phyloP scores from a whole-genome alignment of 768 basidiomycete species.

The Suillus subluteus region DNA sequence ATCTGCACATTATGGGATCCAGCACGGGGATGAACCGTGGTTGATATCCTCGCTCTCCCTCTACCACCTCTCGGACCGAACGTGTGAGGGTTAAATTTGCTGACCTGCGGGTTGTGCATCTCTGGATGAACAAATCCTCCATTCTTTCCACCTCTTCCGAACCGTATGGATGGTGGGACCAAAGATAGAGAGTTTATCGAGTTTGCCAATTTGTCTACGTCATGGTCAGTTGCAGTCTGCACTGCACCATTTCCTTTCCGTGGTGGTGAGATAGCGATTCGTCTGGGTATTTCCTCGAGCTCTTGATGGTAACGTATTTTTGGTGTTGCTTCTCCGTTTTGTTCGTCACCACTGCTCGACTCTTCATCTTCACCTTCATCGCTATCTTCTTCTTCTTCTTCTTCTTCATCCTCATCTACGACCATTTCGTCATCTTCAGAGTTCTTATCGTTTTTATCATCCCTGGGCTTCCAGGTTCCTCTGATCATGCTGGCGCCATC shows the following conservation, averaged over 20 bases:
- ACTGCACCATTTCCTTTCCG: slow-evolving; percentile 25
- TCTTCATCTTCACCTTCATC: slow-evolving; percentile 26
- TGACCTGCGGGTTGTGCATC: slow-evolving; percentile 35
- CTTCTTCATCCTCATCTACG: slow-evolving; percentile 26
- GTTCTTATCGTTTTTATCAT: slow-evolving; percentile 22
- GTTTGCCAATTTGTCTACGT: slow-evolving; percentile 52
- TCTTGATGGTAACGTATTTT: slow-evolving; percentile 25
- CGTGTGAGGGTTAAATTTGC: slow-evolving; percentile 18
- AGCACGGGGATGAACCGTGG: slow-evolving; percentile 20
- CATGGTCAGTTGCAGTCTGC: slow-evolving; percentile 20
- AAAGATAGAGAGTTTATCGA: slow-evolving; percentile 55
- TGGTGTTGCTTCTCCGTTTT: slow-evolving; percentile 29
- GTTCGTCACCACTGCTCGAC: slow-evolving; percentile 7
- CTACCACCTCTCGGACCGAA: slow-evolving; percentile 35
- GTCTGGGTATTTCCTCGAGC: slow-evolving; percentile 22
- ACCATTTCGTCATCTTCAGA: slow-evolving; percentile 22
- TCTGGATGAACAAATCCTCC: slow-evolving; percentile 51
- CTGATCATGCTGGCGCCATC: slow-evolving; percentile 83
- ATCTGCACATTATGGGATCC: slow-evolving; percentile 17
- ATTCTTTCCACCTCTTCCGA: slow-evolving; percentile 69
- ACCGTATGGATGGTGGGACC: slow-evolving; percentile 70
- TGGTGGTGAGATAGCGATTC: slow-evolving; percentile 21
- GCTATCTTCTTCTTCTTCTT: slow-evolving; percentile 21
- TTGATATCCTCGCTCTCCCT: slow-evolving; percentile 33
- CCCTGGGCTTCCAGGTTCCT: slow-evolving; percentile 66